Evolutionary conservation across 1,139 yeast species (phyloP).

Genomic region (Diutina catenulata): DNA sequence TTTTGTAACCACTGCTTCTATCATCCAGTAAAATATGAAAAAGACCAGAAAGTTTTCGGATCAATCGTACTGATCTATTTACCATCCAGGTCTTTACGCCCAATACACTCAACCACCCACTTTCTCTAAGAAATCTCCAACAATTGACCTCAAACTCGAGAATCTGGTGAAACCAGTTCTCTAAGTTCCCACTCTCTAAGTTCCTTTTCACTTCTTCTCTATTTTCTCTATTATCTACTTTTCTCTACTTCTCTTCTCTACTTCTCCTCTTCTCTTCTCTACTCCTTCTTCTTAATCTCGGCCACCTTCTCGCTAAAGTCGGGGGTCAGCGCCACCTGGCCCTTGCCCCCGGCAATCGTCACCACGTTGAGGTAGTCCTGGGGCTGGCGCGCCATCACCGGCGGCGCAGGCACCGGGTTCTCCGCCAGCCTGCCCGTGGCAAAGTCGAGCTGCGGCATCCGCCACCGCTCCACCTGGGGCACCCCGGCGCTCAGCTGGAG

Average conservation of each 20-base stretch:
- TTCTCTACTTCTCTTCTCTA: background rate
- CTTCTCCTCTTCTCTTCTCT: background rate
- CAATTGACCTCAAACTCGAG: too few species aligned
- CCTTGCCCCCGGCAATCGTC: too few species aligned
- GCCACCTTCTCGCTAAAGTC: background rate
- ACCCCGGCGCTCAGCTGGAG: constrained; percentile 18
- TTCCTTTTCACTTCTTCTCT: background rate
- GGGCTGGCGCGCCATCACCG: background rate
- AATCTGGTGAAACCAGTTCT: too few species aligned
- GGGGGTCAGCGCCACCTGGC: too few species aligned
- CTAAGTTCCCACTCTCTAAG: too few species aligned
- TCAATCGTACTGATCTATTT: too few species aligned
- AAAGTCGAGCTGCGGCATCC: background rate
- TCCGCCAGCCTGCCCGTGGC: constrained; percentile 1
- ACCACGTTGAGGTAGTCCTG: constrained; percentile 2
- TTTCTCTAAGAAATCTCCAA: too few species aligned
- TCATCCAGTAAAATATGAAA: too few species aligned
- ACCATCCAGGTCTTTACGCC: too few species aligned
- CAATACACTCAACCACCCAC: too few species aligned
- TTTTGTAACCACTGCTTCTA: too few species aligned
- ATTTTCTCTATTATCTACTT: background rate
- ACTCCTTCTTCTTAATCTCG: constrained; percentile 1
- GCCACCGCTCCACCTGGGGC: background rate
- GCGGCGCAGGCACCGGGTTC: background rate
- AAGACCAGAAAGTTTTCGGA: too few species aligned